phyloP scores from a whole-genome alignment of 495 filamentous ascomycete species.

The Tetracladium marchalianum region DNA sequence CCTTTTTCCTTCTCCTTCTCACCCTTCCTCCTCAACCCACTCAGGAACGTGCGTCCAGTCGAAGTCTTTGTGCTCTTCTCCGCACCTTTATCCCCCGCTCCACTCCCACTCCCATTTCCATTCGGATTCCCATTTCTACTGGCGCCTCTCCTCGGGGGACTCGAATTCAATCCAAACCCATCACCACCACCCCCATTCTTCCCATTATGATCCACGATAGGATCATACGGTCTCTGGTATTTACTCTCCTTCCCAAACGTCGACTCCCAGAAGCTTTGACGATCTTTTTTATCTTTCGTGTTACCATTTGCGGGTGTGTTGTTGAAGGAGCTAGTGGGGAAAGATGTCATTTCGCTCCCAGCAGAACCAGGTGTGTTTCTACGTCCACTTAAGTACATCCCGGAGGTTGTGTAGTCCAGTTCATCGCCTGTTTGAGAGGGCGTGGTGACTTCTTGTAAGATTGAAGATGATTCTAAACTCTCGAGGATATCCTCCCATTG shows the following conservation, averaged over 20 bases:
- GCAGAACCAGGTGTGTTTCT: conserved; percentile 9
- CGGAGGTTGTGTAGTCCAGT: conserved; percentile 6
- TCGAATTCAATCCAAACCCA: not conserved
- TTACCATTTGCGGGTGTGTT: not conserved
- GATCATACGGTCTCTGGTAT: conserved; percentile 12
- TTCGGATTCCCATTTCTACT: conserved; percentile 21
- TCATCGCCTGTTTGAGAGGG: not conserved
- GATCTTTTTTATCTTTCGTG: conserved; percentile 11
- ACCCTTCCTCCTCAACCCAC: conserved; percentile 32
- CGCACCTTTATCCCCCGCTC: too few species aligned
- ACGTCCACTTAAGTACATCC: not conserved
- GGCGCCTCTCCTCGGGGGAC: conserved; percentile 13
- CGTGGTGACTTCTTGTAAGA: conserved; percentile 2
- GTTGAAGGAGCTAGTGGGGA: not conserved
- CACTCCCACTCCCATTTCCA: conserved; percentile 30
- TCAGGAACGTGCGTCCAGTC: conserved; percentile 24
- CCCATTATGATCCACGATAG: not conserved
- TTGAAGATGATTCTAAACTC: conserved; percentile 7
- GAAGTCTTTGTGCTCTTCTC: too few species aligned
- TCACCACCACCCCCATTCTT: conserved; percentile 3
- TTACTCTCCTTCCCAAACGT: conserved; percentile 17
- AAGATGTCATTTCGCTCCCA: conserved; percentile 11
- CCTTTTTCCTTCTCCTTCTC: conserved; percentile 24
- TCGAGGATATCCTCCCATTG: conserved; percentile 17
- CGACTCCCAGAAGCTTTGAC: conserved; percentile 18